Evolutionary conservation across 1,284 basidiomycete genomes (phyloP).

Genomic region (Farysia itapuensis): DNA sequence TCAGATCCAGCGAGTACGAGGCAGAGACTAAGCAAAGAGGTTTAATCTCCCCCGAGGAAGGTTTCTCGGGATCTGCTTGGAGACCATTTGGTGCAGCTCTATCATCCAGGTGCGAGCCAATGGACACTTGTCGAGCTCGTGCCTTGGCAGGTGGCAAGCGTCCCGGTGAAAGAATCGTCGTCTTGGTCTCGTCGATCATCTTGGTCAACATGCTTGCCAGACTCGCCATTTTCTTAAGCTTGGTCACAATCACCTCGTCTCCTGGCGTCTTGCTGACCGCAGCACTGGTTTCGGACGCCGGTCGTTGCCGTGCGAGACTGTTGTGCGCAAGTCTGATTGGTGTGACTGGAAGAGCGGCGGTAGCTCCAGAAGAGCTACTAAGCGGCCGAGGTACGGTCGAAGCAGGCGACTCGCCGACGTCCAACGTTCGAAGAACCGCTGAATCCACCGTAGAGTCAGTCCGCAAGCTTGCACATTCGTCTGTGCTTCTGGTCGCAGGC

Average conservation of each 20-base stretch:
- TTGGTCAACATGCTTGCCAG: constrained; percentile 21
- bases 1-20: constrained; percentile 16
- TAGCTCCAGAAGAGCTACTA: too few relatives aligned
- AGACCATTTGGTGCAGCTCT: not conserved
- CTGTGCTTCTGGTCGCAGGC: not conserved
- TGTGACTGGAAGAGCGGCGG: too few relatives aligned
- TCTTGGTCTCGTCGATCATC: constrained; percentile 35
- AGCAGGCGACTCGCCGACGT: not conserved
- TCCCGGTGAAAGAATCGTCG: constrained; percentile 7
- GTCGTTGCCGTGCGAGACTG: not conserved
- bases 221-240: constrained; percentile 22
- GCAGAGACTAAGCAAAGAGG: constrained; percentile 25
- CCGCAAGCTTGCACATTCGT: not conserved
- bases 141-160: too few relatives aligned
- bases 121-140: too few relatives aligned
- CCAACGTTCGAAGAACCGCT: not conserved
- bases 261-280: too few relatives aligned
- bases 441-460: not conserved
- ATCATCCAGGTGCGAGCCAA: not conserved
- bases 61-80: not conserved
- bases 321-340: too few relatives aligned
- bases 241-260: constrained; percentile 12
- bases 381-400: too few relatives aligned
- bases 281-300: not conserved
- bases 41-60: too few relatives aligned